phyloP scores from a whole-genome alignment of 371 early-diverging fungal genomes.

The Nematocida sp. region DNA sequence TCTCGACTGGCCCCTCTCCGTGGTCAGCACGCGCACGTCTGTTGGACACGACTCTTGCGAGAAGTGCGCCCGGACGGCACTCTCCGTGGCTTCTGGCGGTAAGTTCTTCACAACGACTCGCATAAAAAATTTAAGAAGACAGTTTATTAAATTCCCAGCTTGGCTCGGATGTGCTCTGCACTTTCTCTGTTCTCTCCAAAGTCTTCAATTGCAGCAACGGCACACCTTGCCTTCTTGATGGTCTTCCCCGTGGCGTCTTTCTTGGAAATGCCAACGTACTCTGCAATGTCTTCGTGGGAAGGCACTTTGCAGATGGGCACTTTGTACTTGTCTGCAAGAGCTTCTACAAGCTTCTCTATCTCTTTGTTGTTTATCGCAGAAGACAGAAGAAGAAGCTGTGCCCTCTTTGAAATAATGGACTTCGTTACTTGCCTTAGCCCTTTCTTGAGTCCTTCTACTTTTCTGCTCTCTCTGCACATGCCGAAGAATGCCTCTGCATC shows the following conservation, averaged over 20 bases:
- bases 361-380: constrained; percentile 20
- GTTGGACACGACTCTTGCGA: constrained; percentile 50
- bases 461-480: constrained; percentile 42
- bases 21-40: constrained; percentile 58
- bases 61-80: constrained; percentile 52
- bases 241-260: constrained; percentile 36
- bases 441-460: constrained; percentile 30
- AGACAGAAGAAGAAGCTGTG: constrained; percentile 31
- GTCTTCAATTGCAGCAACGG: constrained; percentile 40
- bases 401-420: constrained; percentile 33
- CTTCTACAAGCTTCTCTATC: constrained; percentile 5
- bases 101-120: constrained; percentile 63
- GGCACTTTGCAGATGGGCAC: constrained; percentile 21
- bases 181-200: constrained; percentile 21
- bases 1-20: constrained; percentile 33
- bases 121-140: constrained; percentile 46
- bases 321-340: constrained; percentile 17
- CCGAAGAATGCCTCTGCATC: constrained; percentile 2
- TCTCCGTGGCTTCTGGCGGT: constrained; percentile 53
- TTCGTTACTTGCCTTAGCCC: constrained; percentile 48
- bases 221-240: constrained; percentile 37
- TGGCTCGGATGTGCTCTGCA: neutral
- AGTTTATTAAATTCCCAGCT: neutral
- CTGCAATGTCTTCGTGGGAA: constrained; percentile 27
- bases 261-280: constrained; percentile 33